phyloP scores from a whole-genome alignment of 768 basidiomycete genomes.

The Auriculariales sp. region DNA sequence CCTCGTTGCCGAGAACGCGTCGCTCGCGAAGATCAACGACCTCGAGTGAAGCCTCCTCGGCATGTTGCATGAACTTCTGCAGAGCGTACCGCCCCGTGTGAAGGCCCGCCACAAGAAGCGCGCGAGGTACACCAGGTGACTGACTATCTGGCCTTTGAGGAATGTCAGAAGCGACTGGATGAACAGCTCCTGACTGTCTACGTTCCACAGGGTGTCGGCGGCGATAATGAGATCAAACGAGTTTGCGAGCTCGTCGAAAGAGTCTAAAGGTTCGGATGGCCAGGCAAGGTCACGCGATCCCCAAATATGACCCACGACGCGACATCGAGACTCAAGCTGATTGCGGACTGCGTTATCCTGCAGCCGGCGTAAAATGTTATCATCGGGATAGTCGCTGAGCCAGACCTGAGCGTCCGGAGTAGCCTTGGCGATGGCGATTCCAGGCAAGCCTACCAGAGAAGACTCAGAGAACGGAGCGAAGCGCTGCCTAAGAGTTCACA shows the following conservation, averaged over 20 bases:
- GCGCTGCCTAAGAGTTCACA: too few species aligned
- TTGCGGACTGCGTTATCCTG: constrained; percentile 43
- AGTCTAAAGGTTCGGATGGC: constrained; percentile 23
- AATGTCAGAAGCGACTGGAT: constrained; percentile 35
- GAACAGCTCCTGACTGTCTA: constrained; percentile 40
- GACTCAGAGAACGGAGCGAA: too few species aligned
- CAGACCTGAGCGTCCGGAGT: constrained; percentile 24
- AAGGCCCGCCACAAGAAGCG: constrained; percentile 56
- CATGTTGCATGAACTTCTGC: constrained; percentile 37
- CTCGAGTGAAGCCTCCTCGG: constrained; percentile 24
- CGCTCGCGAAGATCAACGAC: constrained; percentile 8
- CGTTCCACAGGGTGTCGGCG: constrained; percentile 69
- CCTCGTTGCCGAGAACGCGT: not conserved
- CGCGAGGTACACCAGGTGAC: constrained; percentile 22
- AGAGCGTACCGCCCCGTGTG: constrained; percentile 68
- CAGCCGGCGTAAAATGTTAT: constrained; percentile 40
- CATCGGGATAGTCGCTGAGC: constrained; percentile 62
- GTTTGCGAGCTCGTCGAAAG: constrained; percentile 1
- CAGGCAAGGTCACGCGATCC: constrained; percentile 18
- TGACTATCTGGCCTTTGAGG: constrained; percentile 21
- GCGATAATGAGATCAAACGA: constrained; percentile 54
- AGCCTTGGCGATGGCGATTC: constrained; percentile 46
- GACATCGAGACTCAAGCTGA: constrained; percentile 29
- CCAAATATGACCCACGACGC: constrained; percentile 48
- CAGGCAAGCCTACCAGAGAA: too few species aligned